A percentile compares a stretch with the other conserved stretches of the same genome.
phyloP scores from a whole-genome alignment of 2,329 filamentous ascomycete species.

The Dactylellina cionopaga region DNA sequence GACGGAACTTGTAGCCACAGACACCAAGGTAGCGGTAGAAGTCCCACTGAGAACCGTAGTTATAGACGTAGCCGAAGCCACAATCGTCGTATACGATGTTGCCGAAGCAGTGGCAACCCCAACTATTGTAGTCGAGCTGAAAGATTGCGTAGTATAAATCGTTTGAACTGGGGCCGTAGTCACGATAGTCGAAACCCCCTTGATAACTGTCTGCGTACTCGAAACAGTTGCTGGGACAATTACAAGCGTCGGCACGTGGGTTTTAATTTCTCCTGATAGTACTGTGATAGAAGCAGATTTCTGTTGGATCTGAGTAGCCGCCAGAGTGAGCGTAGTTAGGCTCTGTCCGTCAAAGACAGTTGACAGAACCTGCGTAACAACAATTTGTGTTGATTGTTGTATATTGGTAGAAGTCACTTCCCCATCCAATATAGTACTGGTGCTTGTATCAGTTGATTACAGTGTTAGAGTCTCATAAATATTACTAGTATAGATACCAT shows the following conservation, averaged over 20 bases:
- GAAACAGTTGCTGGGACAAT: not conserved
- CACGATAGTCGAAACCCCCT: not conserved
- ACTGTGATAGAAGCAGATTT: not conserved
- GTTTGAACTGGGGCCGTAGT: not conserved
- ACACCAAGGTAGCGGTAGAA: not conserved
- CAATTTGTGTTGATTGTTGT: not conserved
- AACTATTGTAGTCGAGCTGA: slow-evolving; percentile 2
- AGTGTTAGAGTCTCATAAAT: not conserved
- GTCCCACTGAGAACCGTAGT: not conserved
- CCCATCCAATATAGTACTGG: not conserved
- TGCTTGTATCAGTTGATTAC: not conserved
- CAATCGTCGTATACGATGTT: not conserved
- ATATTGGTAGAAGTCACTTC: not conserved
- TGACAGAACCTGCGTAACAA: not conserved
- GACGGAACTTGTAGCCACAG: not conserved
- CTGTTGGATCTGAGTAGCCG: not conserved
- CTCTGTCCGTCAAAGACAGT: not conserved
- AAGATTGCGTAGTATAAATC: not conserved
- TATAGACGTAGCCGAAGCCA: not conserved
- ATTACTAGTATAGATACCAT: not conserved
- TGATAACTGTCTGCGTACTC: not conserved
- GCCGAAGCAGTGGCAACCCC: not conserved
- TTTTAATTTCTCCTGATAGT: not conserved
- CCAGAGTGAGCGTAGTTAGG: not conserved
- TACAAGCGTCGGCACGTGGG: not conserved